A percentile compares a stretch with the other conserved stretches of the same genome.
Evolutionary conservation across 257 asterid genomes (phyloP).

Genomic region (Nicotiana tabacum): DNA sequence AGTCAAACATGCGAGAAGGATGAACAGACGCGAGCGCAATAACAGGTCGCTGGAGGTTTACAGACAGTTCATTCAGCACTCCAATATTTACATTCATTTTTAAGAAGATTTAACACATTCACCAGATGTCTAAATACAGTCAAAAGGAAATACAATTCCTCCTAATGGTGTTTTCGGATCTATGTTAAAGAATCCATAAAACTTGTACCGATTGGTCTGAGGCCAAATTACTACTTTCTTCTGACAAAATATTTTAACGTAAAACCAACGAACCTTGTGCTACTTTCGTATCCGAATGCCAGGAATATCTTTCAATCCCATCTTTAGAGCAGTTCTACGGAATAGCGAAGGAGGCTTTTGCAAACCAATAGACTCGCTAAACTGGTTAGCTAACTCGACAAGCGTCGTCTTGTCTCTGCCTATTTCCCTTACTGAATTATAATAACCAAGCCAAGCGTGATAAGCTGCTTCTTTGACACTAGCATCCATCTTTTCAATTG

Average conservation of each 20-base stretch:
- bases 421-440: conserved; percentile 57
- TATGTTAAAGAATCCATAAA: not conserved
- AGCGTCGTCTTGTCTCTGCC: conserved; percentile 79
- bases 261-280: not conserved
- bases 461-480: conserved; percentile 81
- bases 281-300: conserved; percentile 64
- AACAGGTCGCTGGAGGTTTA: not conserved
- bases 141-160: not conserved
- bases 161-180: not conserved
- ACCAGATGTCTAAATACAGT: not conserved
- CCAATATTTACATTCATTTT: not conserved
- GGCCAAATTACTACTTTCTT: not conserved
- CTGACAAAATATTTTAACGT: not conserved
- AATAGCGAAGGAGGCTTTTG: conserved; percentile 64
- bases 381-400: conserved; percentile 71
- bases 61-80: not conserved
- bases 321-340: conserved; percentile 72
- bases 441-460: conserved; percentile 93
- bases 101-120: not conserved
- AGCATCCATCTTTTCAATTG: conserved; percentile 52
- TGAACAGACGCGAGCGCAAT: not conserved
- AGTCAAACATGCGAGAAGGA: not conserved
- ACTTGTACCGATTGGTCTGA: not conserved
- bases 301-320: conserved; percentile 80
- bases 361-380: conserved; percentile 76